phyloP scores from a whole-genome alignment of 768 basidiomycete genomes.

The Boletus vinaceobasis region DNA sequence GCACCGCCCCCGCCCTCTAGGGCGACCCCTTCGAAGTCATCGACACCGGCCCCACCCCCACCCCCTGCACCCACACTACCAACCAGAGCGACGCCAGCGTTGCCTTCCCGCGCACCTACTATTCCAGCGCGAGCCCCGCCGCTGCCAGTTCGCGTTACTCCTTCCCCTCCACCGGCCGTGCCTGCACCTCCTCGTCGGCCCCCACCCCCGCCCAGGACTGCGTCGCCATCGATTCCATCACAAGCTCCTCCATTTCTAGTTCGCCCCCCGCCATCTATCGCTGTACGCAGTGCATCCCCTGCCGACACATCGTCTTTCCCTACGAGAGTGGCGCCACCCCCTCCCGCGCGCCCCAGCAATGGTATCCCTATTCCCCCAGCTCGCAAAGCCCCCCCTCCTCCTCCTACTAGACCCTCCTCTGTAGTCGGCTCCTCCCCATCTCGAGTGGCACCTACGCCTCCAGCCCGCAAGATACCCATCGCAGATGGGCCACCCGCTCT shows the following conservation, averaged over 20 bases:
- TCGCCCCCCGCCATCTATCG: constrained; percentile 27
- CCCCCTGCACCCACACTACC: constrained; percentile 31
- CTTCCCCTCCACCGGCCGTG: constrained; percentile 24
- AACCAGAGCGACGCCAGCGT: constrained; percentile 32
- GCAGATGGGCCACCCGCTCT: constrained; percentile 28
- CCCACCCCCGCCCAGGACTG: constrained; percentile 31
- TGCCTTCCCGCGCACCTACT: constrained; percentile 42
- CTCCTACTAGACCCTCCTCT: constrained; percentile 42
- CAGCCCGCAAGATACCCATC: constrained; percentile 36
- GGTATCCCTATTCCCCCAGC: constrained; percentile 21
- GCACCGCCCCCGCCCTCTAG: too few relatives aligned
- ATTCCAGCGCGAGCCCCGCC: constrained; percentile 44
- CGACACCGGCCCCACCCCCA: constrained; percentile 31
- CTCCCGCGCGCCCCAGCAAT: constrained; percentile 25
- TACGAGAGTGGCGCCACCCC: constrained; percentile 21
- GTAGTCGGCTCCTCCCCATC: constrained; percentile 23
- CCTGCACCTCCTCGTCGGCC: constrained; percentile 29
- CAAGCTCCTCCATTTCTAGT: constrained; percentile 25
- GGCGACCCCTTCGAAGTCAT: too few relatives aligned
- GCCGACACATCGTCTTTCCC: constrained; percentile 9
- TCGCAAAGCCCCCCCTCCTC: constrained; percentile 41
- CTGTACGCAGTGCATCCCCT: constrained; percentile 26
- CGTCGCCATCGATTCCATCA: constrained; percentile 27
- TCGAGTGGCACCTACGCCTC: constrained; percentile 39
- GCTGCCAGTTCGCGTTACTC: constrained; percentile 36